Conservation (phyloP, 768 basidiomycete species). For the Zangia roseola region DNA sequence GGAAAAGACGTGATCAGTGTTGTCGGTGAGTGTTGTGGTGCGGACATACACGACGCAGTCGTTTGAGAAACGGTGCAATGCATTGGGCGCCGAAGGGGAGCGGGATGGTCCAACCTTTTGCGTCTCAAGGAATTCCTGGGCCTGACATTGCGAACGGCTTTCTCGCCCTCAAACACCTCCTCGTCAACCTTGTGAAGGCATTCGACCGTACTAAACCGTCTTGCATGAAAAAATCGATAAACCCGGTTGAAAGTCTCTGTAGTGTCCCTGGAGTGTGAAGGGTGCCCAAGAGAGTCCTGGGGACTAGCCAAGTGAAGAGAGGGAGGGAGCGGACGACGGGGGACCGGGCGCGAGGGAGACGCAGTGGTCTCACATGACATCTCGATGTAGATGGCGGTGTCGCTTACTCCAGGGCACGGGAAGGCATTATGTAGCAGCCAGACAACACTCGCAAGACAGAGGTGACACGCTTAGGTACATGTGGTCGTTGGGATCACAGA, state of each 20-base stretch:
- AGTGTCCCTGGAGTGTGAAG: conserved; percentile 33
- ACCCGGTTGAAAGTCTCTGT: conserved; percentile 43
- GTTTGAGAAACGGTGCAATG: conserved; percentile 1
- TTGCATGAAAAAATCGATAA: conserved; percentile 31
- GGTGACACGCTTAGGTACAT: background rate
- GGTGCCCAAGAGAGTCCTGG: conserved; percentile 23
- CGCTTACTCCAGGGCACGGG: conserved; percentile 1
- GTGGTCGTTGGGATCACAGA: conserved; percentile 1
- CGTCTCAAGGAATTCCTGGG: background rate
- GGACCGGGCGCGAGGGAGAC: conserved; percentile 7
- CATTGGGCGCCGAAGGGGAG: background rate
- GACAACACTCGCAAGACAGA: conserved; percentile 2
- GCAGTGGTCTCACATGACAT: conserved; percentile 9
- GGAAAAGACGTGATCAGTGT: conserved; percentile 12
- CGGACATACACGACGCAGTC: conserved; percentile 1
- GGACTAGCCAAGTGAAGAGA: conserved; percentile 12
- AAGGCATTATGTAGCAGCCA: conserved; percentile 4
- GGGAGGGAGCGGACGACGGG: conserved; percentile 15
- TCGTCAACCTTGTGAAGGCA: conserved; percentile 4
- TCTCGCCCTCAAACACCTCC: conserved; percentile 1
- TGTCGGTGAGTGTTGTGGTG: conserved; percentile 1
- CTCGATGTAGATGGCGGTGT: background rate
- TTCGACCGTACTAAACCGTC: background rate
- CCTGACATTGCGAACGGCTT: background rate
- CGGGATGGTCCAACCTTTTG: background rate